These are phyloP conservation scores for Parasitella parasitica DNA, from an alignment of 371 early-diverging fungal genomes.

Conservation along the genomic window DNA sequence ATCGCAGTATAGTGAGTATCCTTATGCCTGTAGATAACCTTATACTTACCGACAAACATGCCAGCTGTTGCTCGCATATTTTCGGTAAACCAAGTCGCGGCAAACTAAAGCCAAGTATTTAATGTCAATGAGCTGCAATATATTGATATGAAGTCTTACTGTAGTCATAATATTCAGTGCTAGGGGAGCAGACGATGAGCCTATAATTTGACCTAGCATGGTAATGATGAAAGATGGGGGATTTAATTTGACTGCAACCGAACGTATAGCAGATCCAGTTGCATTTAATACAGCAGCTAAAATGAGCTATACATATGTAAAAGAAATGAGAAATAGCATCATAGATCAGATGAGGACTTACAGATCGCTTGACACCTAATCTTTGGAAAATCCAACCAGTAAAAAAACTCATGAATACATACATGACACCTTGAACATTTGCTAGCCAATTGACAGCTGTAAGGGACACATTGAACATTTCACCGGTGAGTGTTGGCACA, in stretches of 20 bases:
- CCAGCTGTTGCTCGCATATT: conserved; percentile 63
- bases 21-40: too few species aligned
- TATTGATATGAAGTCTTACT: conserved; percentile 13
- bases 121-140: not conserved
- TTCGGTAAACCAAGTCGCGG: conserved; percentile 69
- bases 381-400: conserved; percentile 41
- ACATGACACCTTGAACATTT: conserved; percentile 35
- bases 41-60: conserved; percentile 49
- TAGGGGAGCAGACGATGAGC: conserved; percentile 60
- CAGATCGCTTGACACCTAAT: conserved; percentile 40
- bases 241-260: conserved; percentile 34
- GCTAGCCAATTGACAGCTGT: conserved; percentile 44
- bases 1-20: too few species aligned
- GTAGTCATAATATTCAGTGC: conserved; percentile 60
- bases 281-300: conserved; percentile 47
- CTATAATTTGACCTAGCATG: conserved; percentile 59
- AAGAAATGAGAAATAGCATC: not conserved
- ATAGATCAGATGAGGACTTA: not conserved
- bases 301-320: conserved; percentile 32
- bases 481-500: conserved; percentile 26
- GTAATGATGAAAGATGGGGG: conserved; percentile 42
- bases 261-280: conserved; percentile 53
- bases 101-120: conserved; percentile 52
- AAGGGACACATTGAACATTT: conserved; percentile 29
- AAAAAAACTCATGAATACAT: conserved; percentile 36